These are phyloP conservation scores for Lachnellula occidentalis DNA, from an alignment of 2,329 filamentous ascomycete species.

Conservation along the genomic window DNA sequence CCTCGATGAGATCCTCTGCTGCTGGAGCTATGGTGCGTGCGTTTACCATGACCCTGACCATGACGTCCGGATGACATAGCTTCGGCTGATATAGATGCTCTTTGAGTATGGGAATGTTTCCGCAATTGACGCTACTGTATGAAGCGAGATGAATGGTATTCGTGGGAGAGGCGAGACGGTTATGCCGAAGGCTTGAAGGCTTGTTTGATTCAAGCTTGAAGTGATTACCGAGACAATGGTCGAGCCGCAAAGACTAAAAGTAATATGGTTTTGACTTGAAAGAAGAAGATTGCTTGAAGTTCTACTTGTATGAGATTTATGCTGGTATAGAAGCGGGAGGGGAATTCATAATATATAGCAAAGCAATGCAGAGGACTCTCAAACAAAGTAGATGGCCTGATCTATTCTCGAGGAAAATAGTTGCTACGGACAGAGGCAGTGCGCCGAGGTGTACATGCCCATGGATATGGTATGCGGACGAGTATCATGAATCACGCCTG, in stretches of 20 bases:
- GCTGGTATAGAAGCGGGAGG: background rate
- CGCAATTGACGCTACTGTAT: background rate
- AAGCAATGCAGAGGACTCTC: background rate
- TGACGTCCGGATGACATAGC: conserved; percentile 20
- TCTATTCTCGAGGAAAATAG: background rate
- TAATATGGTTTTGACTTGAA: background rate
- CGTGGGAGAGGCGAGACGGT: too few relatives aligned
- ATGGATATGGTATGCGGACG: background rate
- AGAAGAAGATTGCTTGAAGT: background rate
- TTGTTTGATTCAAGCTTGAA: too few relatives aligned
- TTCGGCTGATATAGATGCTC: background rate
- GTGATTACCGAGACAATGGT: background rate
- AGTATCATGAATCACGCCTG: background rate
- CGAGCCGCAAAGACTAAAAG: background rate
- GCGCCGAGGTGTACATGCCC: background rate
- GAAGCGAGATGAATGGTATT: background rate
- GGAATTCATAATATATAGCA: background rate
- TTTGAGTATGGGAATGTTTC: background rate
- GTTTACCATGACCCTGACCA: conserved; percentile 2
- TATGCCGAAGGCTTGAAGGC: background rate
- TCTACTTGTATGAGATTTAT: background rate
- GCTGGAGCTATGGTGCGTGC: conserved; percentile 18
- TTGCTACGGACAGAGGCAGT: background rate
- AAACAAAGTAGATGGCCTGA: background rate
- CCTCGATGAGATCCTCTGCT: conserved; percentile 17